A percentile compares a stretch with the other conserved stretches of the same genome.
phyloP scores from a whole-genome alignment of 495 filamentous ascomycete genomes.

The Lasiosphaeria miniovina region DNA sequence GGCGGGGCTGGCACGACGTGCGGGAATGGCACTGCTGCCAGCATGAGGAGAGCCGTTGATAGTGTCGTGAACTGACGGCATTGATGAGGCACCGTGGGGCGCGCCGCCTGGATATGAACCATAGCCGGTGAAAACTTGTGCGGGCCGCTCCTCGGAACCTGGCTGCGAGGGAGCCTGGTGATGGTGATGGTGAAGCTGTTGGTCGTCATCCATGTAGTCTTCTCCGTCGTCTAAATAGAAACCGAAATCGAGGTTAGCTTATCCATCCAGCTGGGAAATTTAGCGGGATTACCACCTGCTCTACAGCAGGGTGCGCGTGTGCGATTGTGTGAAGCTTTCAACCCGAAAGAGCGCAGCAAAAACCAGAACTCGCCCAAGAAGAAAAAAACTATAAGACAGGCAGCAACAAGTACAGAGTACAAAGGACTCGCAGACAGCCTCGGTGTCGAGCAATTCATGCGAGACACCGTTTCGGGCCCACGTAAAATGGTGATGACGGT shows the following conservation, averaged over 20 bases:
- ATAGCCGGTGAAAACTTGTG: constrained; percentile 77
- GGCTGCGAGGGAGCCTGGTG: constrained; percentile 41
- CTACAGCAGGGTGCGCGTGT: constrained; percentile 20
- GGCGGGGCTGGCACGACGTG: constrained; percentile 17
- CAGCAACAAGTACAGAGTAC: constrained; percentile 22
- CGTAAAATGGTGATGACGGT: constrained; percentile 28
- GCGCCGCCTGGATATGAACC: constrained; percentile 54
- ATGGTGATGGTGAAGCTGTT: constrained; percentile 63
- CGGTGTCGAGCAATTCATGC: constrained; percentile 8
- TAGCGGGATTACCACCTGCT: constrained; percentile 3
- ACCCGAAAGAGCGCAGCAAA: constrained; percentile 27
- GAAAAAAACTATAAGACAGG: constrained; percentile 20
- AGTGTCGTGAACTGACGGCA: constrained; percentile 67
- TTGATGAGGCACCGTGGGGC: constrained; percentile 58
- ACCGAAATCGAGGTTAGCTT: constrained; percentile 25
- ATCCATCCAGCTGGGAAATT: background rate
- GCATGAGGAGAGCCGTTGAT: constrained; percentile 53
- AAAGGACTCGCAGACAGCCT: constrained; percentile 12
- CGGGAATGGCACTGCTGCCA: constrained; percentile 29
- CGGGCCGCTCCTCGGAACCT: constrained; percentile 62
- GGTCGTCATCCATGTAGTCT: constrained; percentile 53
- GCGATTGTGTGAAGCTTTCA: constrained; percentile 31
- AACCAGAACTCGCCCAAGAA: constrained; percentile 24
- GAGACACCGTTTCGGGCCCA: constrained; percentile 10
- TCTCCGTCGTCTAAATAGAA: constrained; percentile 45